These are phyloP conservation scores for Ceratorhiza oryzae-sativae DNA, from an alignment of 1,284 basidiomycete species.

Conservation along the genomic window DNA sequence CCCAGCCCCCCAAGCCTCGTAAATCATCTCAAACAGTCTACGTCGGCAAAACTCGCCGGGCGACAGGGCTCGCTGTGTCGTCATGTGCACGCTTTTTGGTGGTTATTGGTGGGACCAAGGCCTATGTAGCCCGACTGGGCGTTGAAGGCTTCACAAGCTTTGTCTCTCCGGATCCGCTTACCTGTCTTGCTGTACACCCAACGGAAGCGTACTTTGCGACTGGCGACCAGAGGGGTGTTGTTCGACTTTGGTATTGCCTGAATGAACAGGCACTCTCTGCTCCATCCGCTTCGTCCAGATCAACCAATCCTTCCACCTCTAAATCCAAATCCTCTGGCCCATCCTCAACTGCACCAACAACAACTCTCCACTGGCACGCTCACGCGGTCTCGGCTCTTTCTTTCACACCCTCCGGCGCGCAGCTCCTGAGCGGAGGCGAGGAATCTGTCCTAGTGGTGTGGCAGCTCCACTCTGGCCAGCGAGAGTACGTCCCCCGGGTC, in stretches of 20 bases:
- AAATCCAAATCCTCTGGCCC: constrained; percentile 56
- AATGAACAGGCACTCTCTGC: constrained; percentile 57
- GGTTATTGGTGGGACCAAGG: constrained; percentile 79
- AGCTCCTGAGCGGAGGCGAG: constrained; percentile 93
- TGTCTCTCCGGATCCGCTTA: constrained; percentile 79
- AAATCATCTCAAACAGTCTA: constrained; percentile 61
- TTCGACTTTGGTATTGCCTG: constrained; percentile 93
- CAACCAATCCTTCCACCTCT: constrained; percentile 48
- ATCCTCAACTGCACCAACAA: constrained; percentile 81
- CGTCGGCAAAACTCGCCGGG: constrained; percentile 73
- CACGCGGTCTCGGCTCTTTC: constrained; percentile 90
- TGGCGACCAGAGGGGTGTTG: constrained; percentile 84
- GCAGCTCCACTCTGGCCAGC: constrained; percentile 86
- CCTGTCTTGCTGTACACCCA: constrained; percentile 89
- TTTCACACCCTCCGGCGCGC: constrained; percentile 91
- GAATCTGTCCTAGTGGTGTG: constrained; percentile 96
- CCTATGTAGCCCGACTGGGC: constrained; percentile 72
- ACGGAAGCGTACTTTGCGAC: constrained; percentile 93
- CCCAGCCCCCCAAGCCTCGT: constrained; percentile 53
- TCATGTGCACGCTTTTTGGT: constrained; percentile 84
- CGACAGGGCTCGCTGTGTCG: constrained; percentile 72
- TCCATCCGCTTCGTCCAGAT: background rate
- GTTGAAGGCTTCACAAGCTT: constrained; percentile 75
- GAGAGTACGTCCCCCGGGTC: constrained; percentile 91
- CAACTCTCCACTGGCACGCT: constrained; percentile 95